A percentile compares a stretch with the other conserved stretches of the same genome.
These are phyloP conservation scores for Peterozyma toletana DNA, from an alignment of 805 yeast genomes.

Conservation along the genomic window DNA sequence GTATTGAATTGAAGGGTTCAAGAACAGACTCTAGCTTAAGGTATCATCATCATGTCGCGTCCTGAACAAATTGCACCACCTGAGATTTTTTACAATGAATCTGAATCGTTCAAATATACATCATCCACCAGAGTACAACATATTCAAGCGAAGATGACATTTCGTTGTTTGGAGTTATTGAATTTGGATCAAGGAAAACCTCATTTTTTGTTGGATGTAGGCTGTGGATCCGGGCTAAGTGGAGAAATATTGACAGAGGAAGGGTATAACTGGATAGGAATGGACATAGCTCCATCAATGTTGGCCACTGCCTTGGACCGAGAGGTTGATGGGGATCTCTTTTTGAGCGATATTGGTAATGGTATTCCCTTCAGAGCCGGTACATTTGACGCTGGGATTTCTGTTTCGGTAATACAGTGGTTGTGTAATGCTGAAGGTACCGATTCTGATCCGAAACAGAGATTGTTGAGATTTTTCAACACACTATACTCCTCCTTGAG, in stretches of 20 bases:
- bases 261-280: slow-evolving; percentile 90
- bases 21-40: not conserved
- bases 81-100: slow-evolving; percentile 87
- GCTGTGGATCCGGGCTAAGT: slow-evolving; percentile 94
- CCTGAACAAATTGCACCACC: slow-evolving; percentile 98
- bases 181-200: slow-evolving; percentile 58
- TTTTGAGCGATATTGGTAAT: slow-evolving; percentile 85
- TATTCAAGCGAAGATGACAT: slow-evolving; percentile 96
- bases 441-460: slow-evolving; percentile 72
- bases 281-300: slow-evolving; percentile 96
- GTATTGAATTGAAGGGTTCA: not conserved
- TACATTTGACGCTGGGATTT: slow-evolving; percentile 91
- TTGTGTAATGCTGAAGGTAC: slow-evolving; percentile 91
- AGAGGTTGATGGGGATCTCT: slow-evolving; percentile 89
- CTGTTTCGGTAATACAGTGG: slow-evolving; percentile 96
- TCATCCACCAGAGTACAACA: slow-evolving; percentile 95
- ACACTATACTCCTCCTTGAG: slow-evolving; percentile 78
- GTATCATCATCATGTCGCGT: slow-evolving; percentile 59
- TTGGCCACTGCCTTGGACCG: slow-evolving; percentile 89
- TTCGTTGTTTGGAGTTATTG: slow-evolving; percentile 82
- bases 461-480: slow-evolving; percentile 78
- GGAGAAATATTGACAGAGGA: slow-evolving; percentile 94
- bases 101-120: slow-evolving; percentile 86
- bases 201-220: slow-evolving; percentile 79
- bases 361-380: slow-evolving; percentile 97